These are phyloP conservation scores for Serpula lacrymans DNA, from an alignment of 768 basidiomycete genomes.

Conservation along the genomic window DNA sequence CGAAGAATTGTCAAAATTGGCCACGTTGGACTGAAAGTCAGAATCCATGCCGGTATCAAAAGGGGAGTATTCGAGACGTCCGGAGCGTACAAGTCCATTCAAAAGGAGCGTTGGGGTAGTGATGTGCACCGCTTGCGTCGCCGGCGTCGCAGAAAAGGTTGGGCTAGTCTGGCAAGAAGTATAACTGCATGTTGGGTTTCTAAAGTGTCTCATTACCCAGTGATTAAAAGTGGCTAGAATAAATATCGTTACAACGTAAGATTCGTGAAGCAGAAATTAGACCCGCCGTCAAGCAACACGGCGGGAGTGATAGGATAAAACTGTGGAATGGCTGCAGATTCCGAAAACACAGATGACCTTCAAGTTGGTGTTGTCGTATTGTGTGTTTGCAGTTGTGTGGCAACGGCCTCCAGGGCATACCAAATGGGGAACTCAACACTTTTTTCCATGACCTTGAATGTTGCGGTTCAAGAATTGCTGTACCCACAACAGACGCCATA, in stretches of 20 bases:
- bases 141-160: conserved; percentile 25
- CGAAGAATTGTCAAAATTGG: conserved; percentile 9
- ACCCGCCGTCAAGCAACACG: background rate
- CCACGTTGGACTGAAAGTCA: conserved; percentile 31
- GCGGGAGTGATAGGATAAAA: conserved; percentile 6
- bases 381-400: conserved; percentile 22
- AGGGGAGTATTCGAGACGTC: too few species aligned
- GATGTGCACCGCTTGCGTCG: conserved; percentile 19
- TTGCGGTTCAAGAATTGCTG: conserved; percentile 12
- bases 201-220: conserved; percentile 20
- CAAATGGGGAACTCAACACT: conserved; percentile 11
- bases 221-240: conserved; percentile 9
- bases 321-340: too few species aligned
- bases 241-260: conserved; percentile 4
- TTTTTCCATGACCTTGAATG: conserved; percentile 14
- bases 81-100: conserved; percentile 9
- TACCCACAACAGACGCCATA: too few species aligned
- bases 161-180: conserved; percentile 8
- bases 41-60: background rate
- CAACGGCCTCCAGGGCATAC: conserved; percentile 11
- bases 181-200: conserved; percentile 20
- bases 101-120: conserved; percentile 28
- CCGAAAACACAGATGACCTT: background rate
- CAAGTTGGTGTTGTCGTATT: background rate
- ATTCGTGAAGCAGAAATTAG: conserved; percentile 4